Conservation (phyloP, 768 basidiomycete species). For the Tricholoma hemisulphureum region DNA sequence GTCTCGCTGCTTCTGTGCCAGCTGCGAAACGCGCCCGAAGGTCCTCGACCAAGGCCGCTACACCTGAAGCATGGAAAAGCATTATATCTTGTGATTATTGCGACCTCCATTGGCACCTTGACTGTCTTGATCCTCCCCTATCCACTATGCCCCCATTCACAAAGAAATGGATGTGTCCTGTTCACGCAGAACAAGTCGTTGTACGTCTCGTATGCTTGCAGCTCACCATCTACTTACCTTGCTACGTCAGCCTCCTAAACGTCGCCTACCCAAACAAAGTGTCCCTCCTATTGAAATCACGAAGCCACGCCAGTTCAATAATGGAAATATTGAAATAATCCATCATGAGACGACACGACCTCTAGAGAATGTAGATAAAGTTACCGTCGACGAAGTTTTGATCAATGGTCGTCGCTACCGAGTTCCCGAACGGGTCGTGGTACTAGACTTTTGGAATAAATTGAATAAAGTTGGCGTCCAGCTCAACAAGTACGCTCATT, state of each 20-base stretch:
- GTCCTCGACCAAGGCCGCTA: constrained; percentile 41
- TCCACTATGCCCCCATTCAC: constrained; percentile 79
- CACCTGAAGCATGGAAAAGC: constrained; percentile 59
- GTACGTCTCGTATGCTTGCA: constrained; percentile 46
- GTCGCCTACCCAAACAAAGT: constrained; percentile 73
- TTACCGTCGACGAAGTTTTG: constrained; percentile 76
- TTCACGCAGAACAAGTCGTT: constrained; percentile 84
- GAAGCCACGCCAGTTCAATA: constrained; percentile 75
- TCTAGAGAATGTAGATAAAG: constrained; percentile 37
- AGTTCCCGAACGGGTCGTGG: constrained; percentile 87
- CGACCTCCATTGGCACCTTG: constrained; percentile 92
- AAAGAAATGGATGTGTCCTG: constrained; percentile 99
- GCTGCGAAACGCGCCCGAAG: constrained; percentile 55
- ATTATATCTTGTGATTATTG: constrained; percentile 97
- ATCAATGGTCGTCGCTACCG: constrained; percentile 89
- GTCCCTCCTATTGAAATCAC: constrained; percentile 69
- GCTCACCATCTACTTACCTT: constrained; percentile 11
- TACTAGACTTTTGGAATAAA: constrained; percentile 95
- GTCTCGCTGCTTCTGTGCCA: constrained; percentile 48
- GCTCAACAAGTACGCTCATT: constrained; percentile 40
- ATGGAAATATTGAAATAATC: constrained; percentile 88
- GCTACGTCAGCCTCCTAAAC: constrained; percentile 65
- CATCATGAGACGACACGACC: constrained; percentile 57
- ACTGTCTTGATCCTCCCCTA: constrained; percentile 91
- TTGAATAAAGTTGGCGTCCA: constrained; percentile 46